phyloP scores from a whole-genome alignment of 75 land plant genomes.

The Sequoiadendron giganteum region DNA sequence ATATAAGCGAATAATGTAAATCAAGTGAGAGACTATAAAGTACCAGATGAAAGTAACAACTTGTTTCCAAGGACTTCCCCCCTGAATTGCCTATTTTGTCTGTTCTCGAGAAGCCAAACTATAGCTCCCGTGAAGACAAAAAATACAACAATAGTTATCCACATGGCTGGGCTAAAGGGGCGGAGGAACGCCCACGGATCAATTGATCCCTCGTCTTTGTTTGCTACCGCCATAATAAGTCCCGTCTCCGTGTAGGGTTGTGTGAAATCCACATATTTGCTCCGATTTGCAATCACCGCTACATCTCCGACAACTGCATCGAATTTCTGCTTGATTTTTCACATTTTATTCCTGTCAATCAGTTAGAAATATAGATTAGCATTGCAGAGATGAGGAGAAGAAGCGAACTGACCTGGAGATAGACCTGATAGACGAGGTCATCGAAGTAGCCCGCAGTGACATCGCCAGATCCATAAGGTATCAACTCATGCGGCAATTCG shows the following conservation, averaged over 20 bases:
- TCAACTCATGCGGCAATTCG: no score
- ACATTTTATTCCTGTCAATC: no score
- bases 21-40: no score
- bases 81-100: conserved; percentile 16
- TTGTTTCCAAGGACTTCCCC: no score
- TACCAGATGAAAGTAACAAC: no score
- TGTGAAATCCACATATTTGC: no score
- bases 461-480: neutral
- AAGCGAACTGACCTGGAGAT: conserved; percentile 17
- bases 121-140: conserved; percentile 29
- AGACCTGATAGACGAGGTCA: conserved; percentile 20
- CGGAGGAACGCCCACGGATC: neutral
- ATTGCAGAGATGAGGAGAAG: neutral
- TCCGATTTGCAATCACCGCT: no score
- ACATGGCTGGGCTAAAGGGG: conserved; percentile 16
- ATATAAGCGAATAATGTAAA: no score
- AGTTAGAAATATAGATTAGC: no score
- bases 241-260: no score
- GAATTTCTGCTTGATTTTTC: conserved; percentile 36
- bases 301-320: conserved; percentile 62
- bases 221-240: conserved; percentile 12
- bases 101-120: conserved; percentile 28
- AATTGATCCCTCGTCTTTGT: neutral
- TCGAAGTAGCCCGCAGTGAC: conserved; percentile 23
- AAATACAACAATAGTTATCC: neutral